A percentile compares a stretch with the other conserved stretches of the same genome.
Conservation (phyloP, 129 eudicot genomes). For the sunflower (Helianthus annuus) region DNA sequence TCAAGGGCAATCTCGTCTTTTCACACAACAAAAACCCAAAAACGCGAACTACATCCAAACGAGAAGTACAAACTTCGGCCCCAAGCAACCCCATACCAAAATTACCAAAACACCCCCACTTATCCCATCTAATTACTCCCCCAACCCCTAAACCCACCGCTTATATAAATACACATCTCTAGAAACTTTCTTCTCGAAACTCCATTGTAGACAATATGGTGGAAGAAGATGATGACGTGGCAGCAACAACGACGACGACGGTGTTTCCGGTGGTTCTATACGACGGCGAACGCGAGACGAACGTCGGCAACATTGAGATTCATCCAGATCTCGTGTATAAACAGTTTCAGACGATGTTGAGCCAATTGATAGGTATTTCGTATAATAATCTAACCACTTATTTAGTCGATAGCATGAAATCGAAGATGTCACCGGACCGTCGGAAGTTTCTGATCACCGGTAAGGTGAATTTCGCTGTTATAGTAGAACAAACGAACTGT, state of each 20-base stretch:
- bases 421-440: constrained; percentile 36
- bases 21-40: constrained; percentile 13
- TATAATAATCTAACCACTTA: constrained; percentile 66
- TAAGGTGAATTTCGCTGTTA: constrained; percentile 51
- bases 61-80: constrained; percentile 5
- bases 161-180: constrained; percentile 14
- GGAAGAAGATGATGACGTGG: constrained; percentile 45
- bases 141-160: constrained; percentile 27
- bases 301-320: constrained; percentile 45
- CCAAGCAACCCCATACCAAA: background rate
- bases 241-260: constrained; percentile 25
- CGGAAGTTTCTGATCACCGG: constrained; percentile 65
- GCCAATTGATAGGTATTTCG: constrained; percentile 65
- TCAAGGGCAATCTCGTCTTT: constrained; percentile 9
- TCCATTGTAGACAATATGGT: constrained; percentile 32
- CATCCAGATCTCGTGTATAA: constrained; percentile 50
- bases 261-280: constrained; percentile 50
- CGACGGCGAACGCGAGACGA: constrained; percentile 69
- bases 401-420: constrained; percentile 37
- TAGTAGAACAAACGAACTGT: constrained; percentile 39
- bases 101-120: constrained; percentile 33
- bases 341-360: constrained; percentile 46
- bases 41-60: no score
- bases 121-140: constrained; percentile 16
- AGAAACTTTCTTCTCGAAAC: constrained; percentile 19